phyloP scores from a whole-genome alignment of 164 flowering plant species.

The Annona cherimola region DNA sequence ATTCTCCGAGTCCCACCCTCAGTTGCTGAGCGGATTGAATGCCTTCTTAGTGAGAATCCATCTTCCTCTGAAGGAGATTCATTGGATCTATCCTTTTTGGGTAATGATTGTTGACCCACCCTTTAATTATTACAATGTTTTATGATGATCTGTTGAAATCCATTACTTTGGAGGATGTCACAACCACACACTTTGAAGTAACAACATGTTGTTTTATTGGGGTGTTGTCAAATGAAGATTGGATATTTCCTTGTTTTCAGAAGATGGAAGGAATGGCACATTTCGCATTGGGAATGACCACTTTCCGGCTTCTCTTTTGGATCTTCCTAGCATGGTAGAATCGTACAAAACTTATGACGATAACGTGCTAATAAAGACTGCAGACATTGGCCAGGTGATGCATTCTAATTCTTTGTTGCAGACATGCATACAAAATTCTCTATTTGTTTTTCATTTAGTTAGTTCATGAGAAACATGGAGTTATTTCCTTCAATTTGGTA shows the following conservation, averaged over 20 bases:
- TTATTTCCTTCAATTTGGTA: no score
- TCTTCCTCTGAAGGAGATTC: constrained; percentile 68
- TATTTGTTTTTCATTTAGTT: no score
- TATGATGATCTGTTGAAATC: neutral
- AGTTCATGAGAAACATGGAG: no score
- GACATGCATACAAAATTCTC: neutral
- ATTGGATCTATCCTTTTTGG: constrained; percentile 71
- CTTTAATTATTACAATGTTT: neutral
- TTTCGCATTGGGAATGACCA: constrained; percentile 66
- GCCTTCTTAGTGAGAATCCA: constrained; percentile 53
- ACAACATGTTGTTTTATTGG: neutral
- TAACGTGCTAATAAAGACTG: constrained; percentile 72
- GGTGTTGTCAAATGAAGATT: neutral
- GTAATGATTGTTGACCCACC: constrained; percentile 20
- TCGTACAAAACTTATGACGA: constrained; percentile 96
- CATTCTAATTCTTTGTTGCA: neutral
- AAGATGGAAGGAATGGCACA: constrained; percentile 70
- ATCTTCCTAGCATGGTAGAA: constrained; percentile 86
- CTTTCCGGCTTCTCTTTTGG: constrained; percentile 80
- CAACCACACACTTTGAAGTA: neutral
- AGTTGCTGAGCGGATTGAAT: constrained; percentile 68
- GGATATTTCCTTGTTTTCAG: constrained; percentile 22
- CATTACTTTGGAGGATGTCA: no score
- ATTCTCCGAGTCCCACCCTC: constrained; percentile 84
- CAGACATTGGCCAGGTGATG: constrained; percentile 86